phyloP scores from a whole-genome alignment of 169 alveolate genomes.

The Cryptosporidium ryanae region DNA sequence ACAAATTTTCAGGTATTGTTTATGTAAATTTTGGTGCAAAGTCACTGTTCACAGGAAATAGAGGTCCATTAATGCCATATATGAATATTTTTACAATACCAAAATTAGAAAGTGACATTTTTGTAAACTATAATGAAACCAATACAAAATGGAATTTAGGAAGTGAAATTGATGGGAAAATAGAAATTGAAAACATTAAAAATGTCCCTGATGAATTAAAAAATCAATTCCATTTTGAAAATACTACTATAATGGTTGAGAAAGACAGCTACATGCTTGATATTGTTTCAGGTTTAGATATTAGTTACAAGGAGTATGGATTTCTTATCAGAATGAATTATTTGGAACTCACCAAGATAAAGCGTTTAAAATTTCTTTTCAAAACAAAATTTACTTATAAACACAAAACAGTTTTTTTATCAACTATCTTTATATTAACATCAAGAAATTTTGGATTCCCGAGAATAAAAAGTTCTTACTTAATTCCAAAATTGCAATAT shows the following conservation, averaged over 20 bases:
- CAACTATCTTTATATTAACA: not conserved
- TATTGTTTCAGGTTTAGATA: constrained; percentile 2
- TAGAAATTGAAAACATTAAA: constrained; percentile 8
- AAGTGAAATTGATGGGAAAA: constrained; percentile 9
- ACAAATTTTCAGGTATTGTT: constrained; percentile 60
- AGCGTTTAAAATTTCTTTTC: not conserved
- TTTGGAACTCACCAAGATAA: not conserved
- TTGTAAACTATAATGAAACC: constrained; percentile 22
- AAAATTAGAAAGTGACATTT: not conserved
- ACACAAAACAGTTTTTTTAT: constrained; percentile 8
- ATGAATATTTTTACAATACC: constrained; percentile 48
- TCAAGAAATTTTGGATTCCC: constrained; percentile 25
- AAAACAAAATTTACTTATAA: constrained; percentile 1
- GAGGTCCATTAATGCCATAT: constrained; percentile 3
- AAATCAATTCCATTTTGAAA: constrained; percentile 9
- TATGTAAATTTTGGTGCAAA: constrained; percentile 41
- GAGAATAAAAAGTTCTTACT: constrained; percentile 5
- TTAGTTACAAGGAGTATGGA: not conserved
- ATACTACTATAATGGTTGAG: constrained; percentile 17
- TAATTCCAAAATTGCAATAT: constrained; percentile 26
- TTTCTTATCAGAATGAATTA: not conserved
- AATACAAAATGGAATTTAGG: not conserved
- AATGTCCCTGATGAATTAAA: not conserved
- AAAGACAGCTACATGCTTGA: not conserved
- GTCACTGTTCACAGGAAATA: constrained; percentile 1